Evolutionary conservation across 192 early-diverging fungal genomes (phyloP).

Genomic region (Coemansia sp.): DNA sequence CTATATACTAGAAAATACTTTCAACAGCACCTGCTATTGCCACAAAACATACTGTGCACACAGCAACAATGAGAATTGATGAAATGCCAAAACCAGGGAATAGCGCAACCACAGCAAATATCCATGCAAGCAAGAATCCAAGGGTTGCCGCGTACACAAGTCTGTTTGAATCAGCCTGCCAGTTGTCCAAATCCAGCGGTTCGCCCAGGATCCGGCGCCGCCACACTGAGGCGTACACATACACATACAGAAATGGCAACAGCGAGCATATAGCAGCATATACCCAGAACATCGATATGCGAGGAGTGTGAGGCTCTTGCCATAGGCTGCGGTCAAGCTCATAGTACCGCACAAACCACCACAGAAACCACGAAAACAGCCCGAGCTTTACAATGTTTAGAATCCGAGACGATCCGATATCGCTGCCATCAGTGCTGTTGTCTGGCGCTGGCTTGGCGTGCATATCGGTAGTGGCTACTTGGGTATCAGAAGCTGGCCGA

Average conservation of each 20-base stretch:
- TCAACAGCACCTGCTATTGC: conserved; percentile 29
- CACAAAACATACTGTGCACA: conserved; percentile 25
- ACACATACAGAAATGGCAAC: conserved; percentile 38
- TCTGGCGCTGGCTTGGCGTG: neutral
- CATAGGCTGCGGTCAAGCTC: conserved; percentile 49
- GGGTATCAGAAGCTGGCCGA: neutral
- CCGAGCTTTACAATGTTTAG: conserved; percentile 20
- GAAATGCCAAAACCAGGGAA: conserved; percentile 38
- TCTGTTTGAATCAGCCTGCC: conserved; percentile 35
- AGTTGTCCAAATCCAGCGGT: conserved; percentile 48
- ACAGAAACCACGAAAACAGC: conserved; percentile 20
- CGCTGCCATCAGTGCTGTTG: neutral
- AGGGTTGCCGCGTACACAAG: conserved; percentile 40
- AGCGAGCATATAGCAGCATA: conserved; percentile 21
- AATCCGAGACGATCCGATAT: neutral
- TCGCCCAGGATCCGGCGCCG: conserved; percentile 38
- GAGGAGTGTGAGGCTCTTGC: conserved; percentile 31
- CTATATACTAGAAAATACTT: no score
- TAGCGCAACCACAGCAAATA: conserved; percentile 30
- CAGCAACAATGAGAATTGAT: conserved; percentile 25
- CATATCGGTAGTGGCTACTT: neutral
- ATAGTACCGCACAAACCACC: conserved; percentile 44
- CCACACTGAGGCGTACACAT: conserved; percentile 50
- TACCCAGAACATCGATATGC: conserved; percentile 39
- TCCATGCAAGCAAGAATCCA: conserved; percentile 39